Evolutionary conservation across 2,329 filamentous ascomycete genomes (phyloP), one percentile per base, ranked within the genome.

Genomic region (Alternaria metachromatica): DNA sequence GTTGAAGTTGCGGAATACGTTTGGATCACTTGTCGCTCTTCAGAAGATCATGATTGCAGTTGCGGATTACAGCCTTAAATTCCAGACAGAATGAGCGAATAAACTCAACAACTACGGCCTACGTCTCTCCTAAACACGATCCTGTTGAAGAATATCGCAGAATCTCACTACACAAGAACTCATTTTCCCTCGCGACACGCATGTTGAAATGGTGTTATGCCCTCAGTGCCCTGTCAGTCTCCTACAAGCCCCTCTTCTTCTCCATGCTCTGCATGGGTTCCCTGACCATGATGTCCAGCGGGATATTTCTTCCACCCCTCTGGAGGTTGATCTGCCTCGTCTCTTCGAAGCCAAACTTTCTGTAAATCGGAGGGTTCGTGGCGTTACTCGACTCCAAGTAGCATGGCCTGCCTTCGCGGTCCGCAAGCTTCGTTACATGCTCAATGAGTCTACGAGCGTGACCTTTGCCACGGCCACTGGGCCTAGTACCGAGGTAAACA

Each of bases 211-310:
- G 57, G 63, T 68, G 65, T 64, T 67, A 62, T 43, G 15, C 41
- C 23, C 18, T 61, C 46, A 53, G 20, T 7, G 25, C 33, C 41
- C 45, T 28, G 13, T 15, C 53, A 21, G 9, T 10, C 30, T 48
- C 41, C 56, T 65, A 69, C 55, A 58, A 15, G 9, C 55, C 62
- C n/a, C 53, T 54, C 70, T 72, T 72, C 65, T 72, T 72, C 68
- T 66, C 69, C 26, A 48, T 50, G 20, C 18, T 49, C 33, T 9
- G 7, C 9, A 66, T 67, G 8, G 92, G 91, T 83, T 94, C 90
- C 64, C 92, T 86, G 56, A 95, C 90, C 92, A 96, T 96, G 81
- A 94, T 91, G 75, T 92, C 90, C 78, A 95, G 82, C 62, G 84
- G 84, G 54, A 94, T 86, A 26, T 90, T 87, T 66, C 70, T 71